These are phyloP conservation scores for Globisporangium paroecandrum DNA, from an alignment of 352 stramenopile genomes.

Conservation along the genomic window DNA sequence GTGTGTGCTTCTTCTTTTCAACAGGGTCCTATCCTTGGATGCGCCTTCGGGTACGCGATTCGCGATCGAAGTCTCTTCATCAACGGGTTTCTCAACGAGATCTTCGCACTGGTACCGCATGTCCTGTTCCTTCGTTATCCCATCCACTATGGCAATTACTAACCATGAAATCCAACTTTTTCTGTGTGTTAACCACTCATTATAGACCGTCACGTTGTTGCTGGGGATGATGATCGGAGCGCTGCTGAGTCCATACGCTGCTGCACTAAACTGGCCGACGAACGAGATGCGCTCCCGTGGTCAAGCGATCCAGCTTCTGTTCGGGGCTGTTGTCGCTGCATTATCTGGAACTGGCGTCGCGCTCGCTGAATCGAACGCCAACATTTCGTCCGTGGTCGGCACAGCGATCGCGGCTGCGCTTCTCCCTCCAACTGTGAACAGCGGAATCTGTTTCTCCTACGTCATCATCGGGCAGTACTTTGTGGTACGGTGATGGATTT, in stretches of 20 bases:
- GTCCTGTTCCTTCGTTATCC: not conserved
- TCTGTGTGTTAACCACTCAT: not conserved
- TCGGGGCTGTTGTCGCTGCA: conserved; percentile 74
- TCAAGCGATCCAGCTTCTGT: conserved; percentile 77
- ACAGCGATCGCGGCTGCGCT: conserved; percentile 82
- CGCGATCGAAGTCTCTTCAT: conserved; percentile 80
- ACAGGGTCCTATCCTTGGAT: conserved; percentile 78
- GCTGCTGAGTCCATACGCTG: conserved; percentile 74
- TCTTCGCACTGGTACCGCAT: conserved; percentile 65
- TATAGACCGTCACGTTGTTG: conserved; percentile 69
- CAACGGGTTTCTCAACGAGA: conserved; percentile 78
- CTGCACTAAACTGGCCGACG: conserved; percentile 76
- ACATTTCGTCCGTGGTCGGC: conserved; percentile 88
- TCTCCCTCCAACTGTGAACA: conserved; percentile 84
- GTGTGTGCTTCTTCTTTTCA: not conserved
- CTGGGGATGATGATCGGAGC: conserved; percentile 80
- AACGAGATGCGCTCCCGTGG: conserved; percentile 77
- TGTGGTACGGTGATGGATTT: conserved; percentile 34
- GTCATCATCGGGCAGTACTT: conserved; percentile 84
- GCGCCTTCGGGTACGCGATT: conserved; percentile 77
- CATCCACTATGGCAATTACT: not conserved
- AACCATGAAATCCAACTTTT: not conserved
- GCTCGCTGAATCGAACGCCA: conserved; percentile 81
- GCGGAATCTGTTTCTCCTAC: conserved; percentile 84
- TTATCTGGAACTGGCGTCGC: conserved; percentile 74